These are phyloP conservation scores for Oemleria cerasiformis DNA, from an alignment of 306 rosid species.

Conservation along the genomic window DNA sequence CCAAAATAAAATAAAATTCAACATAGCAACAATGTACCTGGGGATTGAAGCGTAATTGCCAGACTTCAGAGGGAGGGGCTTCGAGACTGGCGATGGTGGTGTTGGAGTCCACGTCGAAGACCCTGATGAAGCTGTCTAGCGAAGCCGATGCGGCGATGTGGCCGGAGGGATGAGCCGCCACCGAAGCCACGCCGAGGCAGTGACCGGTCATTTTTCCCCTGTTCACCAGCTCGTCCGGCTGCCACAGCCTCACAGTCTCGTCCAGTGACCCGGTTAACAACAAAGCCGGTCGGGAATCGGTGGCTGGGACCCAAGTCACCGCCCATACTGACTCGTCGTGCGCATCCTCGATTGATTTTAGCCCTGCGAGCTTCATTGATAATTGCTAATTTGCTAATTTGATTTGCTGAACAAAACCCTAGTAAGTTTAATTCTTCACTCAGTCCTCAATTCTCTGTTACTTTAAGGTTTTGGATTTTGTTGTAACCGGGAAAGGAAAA, in stretches of 20 bases:
- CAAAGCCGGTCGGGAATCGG: constrained; percentile 64
- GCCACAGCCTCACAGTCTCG: constrained; percentile 91
- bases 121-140: constrained; percentile 87
- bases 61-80: constrained; percentile 97
- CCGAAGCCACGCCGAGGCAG: constrained; percentile 95
- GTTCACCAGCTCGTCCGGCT: constrained; percentile 69
- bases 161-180: constrained; percentile 91
- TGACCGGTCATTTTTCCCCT: constrained; percentile 83
- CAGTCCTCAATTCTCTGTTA: neutral
- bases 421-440: neutral
- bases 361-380: constrained; percentile 81
- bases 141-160: constrained; percentile 87
- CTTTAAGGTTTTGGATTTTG: neutral
- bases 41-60: constrained; percentile 95
- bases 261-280: constrained; percentile 92
- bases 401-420: neutral
- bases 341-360: constrained; percentile 76
- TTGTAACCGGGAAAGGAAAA: too few species aligned
- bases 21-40: constrained; percentile 38
- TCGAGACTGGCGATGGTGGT: constrained; percentile 84
- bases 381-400: neutral
- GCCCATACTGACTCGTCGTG: constrained; percentile 98
- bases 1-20: neutral
- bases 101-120: constrained; percentile 87
- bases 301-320: constrained; percentile 84